phyloP scores from a whole-genome alignment of 2,329 filamentous ascomycete species.

The Fusarium goolgardi region DNA sequence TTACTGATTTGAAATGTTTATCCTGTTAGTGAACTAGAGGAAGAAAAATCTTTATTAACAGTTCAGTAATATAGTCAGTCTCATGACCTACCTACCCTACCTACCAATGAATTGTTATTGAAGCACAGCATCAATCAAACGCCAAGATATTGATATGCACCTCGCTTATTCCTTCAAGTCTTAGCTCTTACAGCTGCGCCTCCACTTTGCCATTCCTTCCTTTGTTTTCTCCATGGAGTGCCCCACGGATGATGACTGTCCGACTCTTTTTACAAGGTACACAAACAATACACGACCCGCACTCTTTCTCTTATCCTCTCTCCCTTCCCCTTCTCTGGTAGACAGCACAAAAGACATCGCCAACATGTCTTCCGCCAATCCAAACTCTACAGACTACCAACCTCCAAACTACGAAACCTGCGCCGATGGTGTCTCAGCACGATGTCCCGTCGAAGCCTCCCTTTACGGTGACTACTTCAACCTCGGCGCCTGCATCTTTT shows the following conservation, averaged over 20 bases:
- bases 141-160: conserved; percentile 23
- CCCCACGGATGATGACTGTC: conserved; percentile 1
- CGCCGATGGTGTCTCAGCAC: conserved; percentile 20
- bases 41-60: too few relatives aligned
- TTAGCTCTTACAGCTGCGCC: conserved; percentile 29
- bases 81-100: too few relatives aligned
- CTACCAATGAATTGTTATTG: too few relatives aligned
- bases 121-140: conserved; percentile 9
- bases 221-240: conserved; percentile 2
- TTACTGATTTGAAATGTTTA: too few relatives aligned
- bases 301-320: background rate
- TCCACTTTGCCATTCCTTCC: conserved; percentile 20
- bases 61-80: too few relatives aligned
- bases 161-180: conserved; percentile 16
- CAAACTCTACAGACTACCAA: conserved; percentile 14
- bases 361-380: conserved; percentile 14
- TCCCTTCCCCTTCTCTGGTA: too few relatives aligned
- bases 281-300: background rate
- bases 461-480: conserved; percentile 45
- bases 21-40: background rate
- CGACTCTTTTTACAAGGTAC: background rate
- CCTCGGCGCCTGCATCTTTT: conserved; percentile 46
- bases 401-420: conserved; percentile 32
- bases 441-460: conserved; percentile 41
- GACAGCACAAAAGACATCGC: background rate